Evolutionary conservation across 169 alveolate species (phyloP).

Genomic region (Cystoisospora suis): DNA sequence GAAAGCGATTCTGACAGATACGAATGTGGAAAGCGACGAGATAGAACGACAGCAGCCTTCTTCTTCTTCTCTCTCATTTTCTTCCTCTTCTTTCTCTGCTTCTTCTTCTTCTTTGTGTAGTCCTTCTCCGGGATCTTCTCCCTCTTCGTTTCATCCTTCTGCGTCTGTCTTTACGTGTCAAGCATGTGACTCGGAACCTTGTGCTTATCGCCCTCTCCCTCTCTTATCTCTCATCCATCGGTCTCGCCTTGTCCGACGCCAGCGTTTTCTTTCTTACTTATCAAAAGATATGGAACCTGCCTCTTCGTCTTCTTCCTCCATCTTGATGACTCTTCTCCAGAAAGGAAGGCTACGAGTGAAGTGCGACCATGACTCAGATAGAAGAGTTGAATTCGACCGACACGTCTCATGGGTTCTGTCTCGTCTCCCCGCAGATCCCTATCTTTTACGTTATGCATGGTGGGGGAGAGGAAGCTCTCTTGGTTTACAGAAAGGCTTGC

Average conservation of each 20-base stretch:
- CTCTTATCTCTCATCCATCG: neutral
- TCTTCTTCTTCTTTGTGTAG: no score
- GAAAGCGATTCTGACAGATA: no score
- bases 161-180: neutral
- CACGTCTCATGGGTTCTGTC: slow-evolving; percentile 32
- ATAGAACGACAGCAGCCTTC: no score
- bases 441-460: slow-evolving; percentile 28
- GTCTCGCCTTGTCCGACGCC: slow-evolving; percentile 22
- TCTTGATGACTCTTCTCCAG: neutral
- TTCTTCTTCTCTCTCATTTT: no score
- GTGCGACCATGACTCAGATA: slow-evolving; percentile 37
- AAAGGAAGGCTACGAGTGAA: neutral
- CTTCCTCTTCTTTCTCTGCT: no score
- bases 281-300: neutral
- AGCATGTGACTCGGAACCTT: neutral
- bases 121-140: neutral
- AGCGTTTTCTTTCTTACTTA: neutral
- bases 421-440: slow-evolving; percentile 19
- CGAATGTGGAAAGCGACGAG: no score
- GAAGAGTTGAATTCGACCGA: slow-evolving; percentile 15
- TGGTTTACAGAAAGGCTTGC: slow-evolving; percentile 11
- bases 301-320: neutral
- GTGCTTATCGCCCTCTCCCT: neutral
- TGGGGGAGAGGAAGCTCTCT: slow-evolving; percentile 30
- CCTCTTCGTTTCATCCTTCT: neutral